Conservation (phyloP, 73 alveolate genomes). For the Urostyla sp. region DNA sequence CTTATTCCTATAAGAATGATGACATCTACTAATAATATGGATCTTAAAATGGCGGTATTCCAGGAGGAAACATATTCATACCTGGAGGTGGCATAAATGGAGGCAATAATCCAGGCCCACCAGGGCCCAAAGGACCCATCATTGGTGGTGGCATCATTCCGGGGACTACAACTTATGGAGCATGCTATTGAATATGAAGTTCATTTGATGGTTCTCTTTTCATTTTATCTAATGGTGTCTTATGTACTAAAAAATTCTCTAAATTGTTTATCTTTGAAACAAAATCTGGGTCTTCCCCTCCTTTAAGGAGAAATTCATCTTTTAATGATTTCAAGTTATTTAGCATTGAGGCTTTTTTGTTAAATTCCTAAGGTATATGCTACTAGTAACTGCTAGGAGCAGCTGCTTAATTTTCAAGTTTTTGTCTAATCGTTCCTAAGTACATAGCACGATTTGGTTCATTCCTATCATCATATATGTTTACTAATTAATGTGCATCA, state of each 20-base stretch:
- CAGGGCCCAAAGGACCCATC: no score
- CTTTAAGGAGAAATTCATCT: conserved; percentile 50
- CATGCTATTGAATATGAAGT: not conserved
- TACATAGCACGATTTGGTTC: conserved; percentile 25
- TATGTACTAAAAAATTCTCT: conserved; percentile 34
- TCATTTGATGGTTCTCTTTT: not conserved
- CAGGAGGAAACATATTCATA: no score
- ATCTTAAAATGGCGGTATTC: conserved; percentile 28
- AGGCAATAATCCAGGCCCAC: no score
- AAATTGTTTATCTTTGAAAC: conserved; percentile 41
- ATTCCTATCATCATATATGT: conserved; percentile 42
- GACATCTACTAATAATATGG: conserved; percentile 40
- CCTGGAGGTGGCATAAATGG: no score
- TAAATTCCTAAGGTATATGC: conserved; percentile 46
- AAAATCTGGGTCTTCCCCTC: conserved; percentile 72
- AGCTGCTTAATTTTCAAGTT: conserved; percentile 51
- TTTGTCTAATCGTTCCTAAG: conserved; percentile 26
- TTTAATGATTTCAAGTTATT: conserved; percentile 34
- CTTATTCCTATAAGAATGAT: conserved; percentile 11
- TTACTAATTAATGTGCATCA: conserved; percentile 30
- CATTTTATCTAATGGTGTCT: not conserved
- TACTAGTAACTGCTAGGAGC: conserved; percentile 40
- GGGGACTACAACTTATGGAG: not conserved
- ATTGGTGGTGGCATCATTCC: not conserved
- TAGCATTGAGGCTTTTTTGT: conserved; percentile 21